A percentile compares a stretch with the other conserved stretches of the same genome.
Conservation (phyloP, 305 asterid genomes). For the Salvia sclarea region DNA sequence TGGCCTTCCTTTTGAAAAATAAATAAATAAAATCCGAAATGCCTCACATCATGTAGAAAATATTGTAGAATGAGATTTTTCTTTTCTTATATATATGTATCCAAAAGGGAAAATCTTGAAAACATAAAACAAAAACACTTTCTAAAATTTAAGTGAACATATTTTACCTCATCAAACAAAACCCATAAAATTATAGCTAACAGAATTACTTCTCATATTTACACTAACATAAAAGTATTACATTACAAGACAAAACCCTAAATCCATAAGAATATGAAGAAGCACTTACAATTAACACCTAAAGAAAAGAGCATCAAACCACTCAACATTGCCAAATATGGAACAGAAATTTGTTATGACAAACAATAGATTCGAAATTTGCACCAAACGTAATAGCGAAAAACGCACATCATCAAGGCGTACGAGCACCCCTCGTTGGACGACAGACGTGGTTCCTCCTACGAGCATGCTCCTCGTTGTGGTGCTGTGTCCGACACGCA, state of each 20-base stretch:
- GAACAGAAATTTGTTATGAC: neutral
- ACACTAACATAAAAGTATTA: neutral
- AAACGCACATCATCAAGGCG: conserved; percentile 25
- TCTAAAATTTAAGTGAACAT: too few relatives aligned
- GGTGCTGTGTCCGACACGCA: conserved; percentile 92
- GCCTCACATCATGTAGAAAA: too few relatives aligned
- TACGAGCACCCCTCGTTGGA: conserved; percentile 70
- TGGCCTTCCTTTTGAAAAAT: too few relatives aligned
- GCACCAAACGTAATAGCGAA: neutral
- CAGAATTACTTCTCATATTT: neutral
- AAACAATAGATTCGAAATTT: neutral
- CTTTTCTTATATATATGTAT: too few relatives aligned
- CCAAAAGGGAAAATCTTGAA: too few relatives aligned
- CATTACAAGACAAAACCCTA: neutral
- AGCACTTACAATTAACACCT: neutral
- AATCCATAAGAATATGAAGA: neutral
- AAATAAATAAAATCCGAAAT: too few relatives aligned
- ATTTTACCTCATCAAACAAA: neutral
- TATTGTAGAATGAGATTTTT: too few relatives aligned
- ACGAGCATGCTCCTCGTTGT: conserved; percentile 85
- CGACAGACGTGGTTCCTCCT: conserved; percentile 93
- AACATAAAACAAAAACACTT: too few relatives aligned
- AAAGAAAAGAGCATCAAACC: neutral
- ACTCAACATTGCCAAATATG: neutral
- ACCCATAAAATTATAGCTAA: neutral